phyloP scores from a whole-genome alignment of 2,329 filamentous ascomycete genomes.

The Trichophyton mentagrophytes region DNA sequence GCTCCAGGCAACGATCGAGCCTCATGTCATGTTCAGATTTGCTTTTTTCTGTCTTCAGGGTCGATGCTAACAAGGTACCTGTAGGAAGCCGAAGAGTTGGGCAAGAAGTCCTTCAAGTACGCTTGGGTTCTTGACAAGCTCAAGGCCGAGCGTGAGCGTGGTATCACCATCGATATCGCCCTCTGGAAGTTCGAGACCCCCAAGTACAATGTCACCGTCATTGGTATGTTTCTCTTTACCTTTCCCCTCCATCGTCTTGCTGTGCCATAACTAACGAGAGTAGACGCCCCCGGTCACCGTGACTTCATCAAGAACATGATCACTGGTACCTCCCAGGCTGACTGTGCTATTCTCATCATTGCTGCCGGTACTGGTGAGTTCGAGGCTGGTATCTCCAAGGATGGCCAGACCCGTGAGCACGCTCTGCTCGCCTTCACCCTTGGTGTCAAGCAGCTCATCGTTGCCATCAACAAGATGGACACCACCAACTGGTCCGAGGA shows the following conservation, averaged over 20 bases:
- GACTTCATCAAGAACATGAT: slow-evolving; percentile 99
- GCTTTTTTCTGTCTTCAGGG: not conserved
- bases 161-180: slow-evolving; percentile 99
- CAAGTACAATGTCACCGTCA: slow-evolving; percentile 97
- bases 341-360: slow-evolving; percentile 99
- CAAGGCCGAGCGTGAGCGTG: slow-evolving; percentile 99
- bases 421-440: slow-evolving; percentile 99
- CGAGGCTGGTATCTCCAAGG: slow-evolving; percentile 99
- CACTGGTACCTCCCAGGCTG: slow-evolving; percentile 99
- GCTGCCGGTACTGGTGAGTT: slow-evolving; percentile 99
- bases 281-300: slow-evolving; percentile 97
- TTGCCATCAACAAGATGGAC: slow-evolving; percentile 99
- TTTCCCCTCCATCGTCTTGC: not conserved
- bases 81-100: slow-evolving; percentile 95
- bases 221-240: slow-evolving; percentile 48
- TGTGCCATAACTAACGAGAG: not conserved
- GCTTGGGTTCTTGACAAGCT: slow-evolving; percentile 99
- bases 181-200: slow-evolving; percentile 99
- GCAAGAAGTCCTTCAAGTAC: slow-evolving; percentile 99
- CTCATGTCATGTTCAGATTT: not conserved
- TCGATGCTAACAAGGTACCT: slow-evolving; percentile 13
- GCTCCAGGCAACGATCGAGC: not conserved
- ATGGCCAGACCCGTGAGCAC: slow-evolving; percentile 99
- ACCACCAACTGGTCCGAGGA: slow-evolving; percentile 95
- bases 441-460: slow-evolving; percentile 99